Conservation (phyloP, 2,329 filamentous ascomycete species). For the Aspergillus novofumigatus region DNA sequence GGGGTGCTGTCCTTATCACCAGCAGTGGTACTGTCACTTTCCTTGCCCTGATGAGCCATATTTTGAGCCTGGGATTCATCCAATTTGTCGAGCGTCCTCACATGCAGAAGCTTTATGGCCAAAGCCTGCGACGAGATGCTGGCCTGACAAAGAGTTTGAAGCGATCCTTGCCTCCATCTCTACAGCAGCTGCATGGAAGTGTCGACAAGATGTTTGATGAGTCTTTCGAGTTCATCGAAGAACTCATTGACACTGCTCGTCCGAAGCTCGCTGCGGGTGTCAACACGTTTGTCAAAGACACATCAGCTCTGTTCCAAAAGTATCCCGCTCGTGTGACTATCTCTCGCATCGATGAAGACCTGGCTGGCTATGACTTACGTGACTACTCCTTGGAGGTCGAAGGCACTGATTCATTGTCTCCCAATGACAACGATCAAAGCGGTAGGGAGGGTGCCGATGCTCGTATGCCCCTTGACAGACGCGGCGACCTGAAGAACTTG, state of each 20-base stretch:
- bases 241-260: constrained; percentile 78
- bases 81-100: constrained; percentile 93
- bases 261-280: constrained; percentile 84
- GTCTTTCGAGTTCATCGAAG: constrained; percentile 83
- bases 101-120: constrained; percentile 96
- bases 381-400: constrained; percentile 75
- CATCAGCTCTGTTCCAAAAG: constrained; percentile 79
- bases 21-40: constrained; percentile 84
- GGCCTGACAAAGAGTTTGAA: constrained; percentile 89
- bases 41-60: constrained; percentile 78
- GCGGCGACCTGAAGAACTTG: constrained; percentile 65
- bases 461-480: constrained; percentile 59
- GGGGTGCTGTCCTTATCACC: constrained; percentile 90
- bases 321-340: constrained; percentile 84
- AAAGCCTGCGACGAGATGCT: constrained; percentile 76
- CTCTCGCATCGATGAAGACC: constrained; percentile 70
- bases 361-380: constrained; percentile 73
- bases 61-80: constrained; percentile 80
- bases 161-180: constrained; percentile 74
- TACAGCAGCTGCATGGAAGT: constrained; percentile 78
- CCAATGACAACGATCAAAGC: constrained; percentile 55
- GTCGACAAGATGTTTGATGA: constrained; percentile 84
- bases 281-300: constrained; percentile 82
- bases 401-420: constrained; percentile 55
- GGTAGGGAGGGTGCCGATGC: constrained; percentile 70